Percentiles rank a stretch among this genome's conserved stretches.
Evolutionary conservation across 1,284 basidiomycete genomes (phyloP).

Genomic region (Trichosporon coremiiforme): DNA sequence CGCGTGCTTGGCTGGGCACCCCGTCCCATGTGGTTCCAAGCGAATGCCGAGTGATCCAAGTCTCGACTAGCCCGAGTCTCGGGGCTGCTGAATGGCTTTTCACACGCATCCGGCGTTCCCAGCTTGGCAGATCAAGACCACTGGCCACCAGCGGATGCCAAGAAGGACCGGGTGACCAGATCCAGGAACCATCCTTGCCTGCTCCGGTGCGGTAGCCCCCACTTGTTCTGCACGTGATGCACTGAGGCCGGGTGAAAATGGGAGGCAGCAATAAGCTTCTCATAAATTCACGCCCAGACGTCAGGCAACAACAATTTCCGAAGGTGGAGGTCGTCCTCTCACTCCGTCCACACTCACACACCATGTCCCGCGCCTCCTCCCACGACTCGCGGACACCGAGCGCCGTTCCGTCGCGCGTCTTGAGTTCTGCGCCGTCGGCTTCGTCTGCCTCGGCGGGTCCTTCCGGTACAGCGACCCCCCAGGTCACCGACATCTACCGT

Average conservation of each 20-base stretch:
- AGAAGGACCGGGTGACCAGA: neutral
- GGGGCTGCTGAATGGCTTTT: neutral
- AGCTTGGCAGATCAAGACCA: neutral
- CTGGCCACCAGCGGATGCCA: neutral
- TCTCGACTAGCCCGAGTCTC: too few species aligned
- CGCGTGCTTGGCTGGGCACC: neutral
- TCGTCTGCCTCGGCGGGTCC: neutral
- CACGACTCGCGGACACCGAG: slow-evolving; percentile 8
- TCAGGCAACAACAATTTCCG: slow-evolving; percentile 10
- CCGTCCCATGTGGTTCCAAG: slow-evolving; percentile 10
- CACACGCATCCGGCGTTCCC: neutral
- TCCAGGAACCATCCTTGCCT: slow-evolving; percentile 8
- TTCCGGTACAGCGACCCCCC: slow-evolving; percentile 34
- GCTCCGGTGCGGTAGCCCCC: too few species aligned
- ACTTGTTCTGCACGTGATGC: too few species aligned
- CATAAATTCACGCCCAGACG: neutral
- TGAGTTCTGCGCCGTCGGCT: slow-evolving; percentile 16
- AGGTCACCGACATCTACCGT: slow-evolving; percentile 29
- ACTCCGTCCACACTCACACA: neutral
- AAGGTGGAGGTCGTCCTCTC: slow-evolving; percentile 3
- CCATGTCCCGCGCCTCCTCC: slow-evolving; percentile 1
- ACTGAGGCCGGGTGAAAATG: too few species aligned
- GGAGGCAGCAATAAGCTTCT: neutral
- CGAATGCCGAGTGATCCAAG: neutral
- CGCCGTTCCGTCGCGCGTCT: slow-evolving; percentile 2